Percentiles rank a stretch among this genome's conserved stretches.
Conservation (phyloP, 805 yeast species). For the Pichia occidentalis region DNA sequence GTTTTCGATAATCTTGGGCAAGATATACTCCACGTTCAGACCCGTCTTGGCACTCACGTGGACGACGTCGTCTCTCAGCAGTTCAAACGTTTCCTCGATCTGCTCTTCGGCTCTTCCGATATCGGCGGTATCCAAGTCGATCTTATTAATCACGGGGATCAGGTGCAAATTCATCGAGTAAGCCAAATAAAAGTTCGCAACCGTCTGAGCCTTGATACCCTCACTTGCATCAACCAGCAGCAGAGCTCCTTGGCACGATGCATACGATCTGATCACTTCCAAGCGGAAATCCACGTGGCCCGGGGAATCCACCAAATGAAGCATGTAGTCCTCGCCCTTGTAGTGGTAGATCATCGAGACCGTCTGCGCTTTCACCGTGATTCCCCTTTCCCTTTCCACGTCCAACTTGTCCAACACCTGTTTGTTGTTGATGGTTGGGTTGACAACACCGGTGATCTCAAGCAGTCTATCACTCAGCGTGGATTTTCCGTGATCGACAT, state of each 20-base stretch:
- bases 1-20: constrained; percentile 74
- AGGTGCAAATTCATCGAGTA: constrained; percentile 75
- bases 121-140: constrained; percentile 85
- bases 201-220: constrained; percentile 97
- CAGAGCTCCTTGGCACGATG: constrained; percentile 93
- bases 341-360: constrained; percentile 83
- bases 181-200: constrained; percentile 92
- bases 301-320: constrained; percentile 94
- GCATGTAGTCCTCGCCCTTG: constrained; percentile 64
- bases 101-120: constrained; percentile 75
- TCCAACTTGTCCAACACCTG: constrained; percentile 89
- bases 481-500: constrained; percentile 80
- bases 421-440: constrained; percentile 58
- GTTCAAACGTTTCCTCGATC: constrained; percentile 76
- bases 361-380: constrained; percentile 95
- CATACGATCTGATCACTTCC: constrained; percentile 90
- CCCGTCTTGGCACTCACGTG: constrained; percentile 94
- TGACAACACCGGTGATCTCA: constrained; percentile 84
- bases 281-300: constrained; percentile 96
- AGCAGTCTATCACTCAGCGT: constrained; percentile 83
- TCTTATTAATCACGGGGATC: constrained; percentile 86
- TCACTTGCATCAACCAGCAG: constrained; percentile 90
- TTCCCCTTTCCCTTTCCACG: constrained; percentile 94
- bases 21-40: constrained; percentile 62
- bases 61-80: constrained; percentile 65